Base-by-base conservation (phyloP, 371 early-diverging fungal genomes). In the Mortierella sp. region DNA sequence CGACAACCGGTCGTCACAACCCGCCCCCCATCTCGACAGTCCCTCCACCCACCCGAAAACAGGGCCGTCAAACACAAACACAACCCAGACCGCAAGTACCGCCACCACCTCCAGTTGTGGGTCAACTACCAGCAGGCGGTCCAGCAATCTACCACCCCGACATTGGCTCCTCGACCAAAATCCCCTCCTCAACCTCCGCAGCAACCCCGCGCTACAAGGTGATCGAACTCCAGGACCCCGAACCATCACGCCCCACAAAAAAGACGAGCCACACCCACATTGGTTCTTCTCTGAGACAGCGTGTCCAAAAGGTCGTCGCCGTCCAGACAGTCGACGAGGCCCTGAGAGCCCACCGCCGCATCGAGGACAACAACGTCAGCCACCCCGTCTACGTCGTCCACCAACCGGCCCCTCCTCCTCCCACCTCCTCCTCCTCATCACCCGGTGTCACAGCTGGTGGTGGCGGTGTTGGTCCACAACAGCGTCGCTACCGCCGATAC, bases 361-460 rank as follows among this genome's bases (percentile, higher is more conserved):
- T 68, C n/a, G 71, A 77, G 24, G 77, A 77, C 43, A 77, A 77
- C 63, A 66, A 73, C 6, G 75, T 61, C 4, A 74, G 65, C 50
- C 66, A 82, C 58, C 82, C 82, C 2, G 58, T 74, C 14, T 82
- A 82, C 69, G 43, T 77, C 6, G 29, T 26, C 34, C 70, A 70
- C 1, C 66, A 71, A 14, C 41, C 26, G 24, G 29, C 40, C 14
- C 45, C 61, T 9, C 9, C 61, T n/a, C n/a, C n/a, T n/a, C n/a
- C n/a, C n/a, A n/a, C n/a, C n/a, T n/a, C n/a, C n/a, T n/a, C n/a
- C n/a, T n/a, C n/a, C n/a, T n/a, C n/a, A n/a, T n/a, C n/a, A n/a
- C n/a, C n/a, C n/a, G n/a, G n/a, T n/a, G n/a, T n/a, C n/a, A n/a
- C n/a, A n/a, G n/a, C n/a, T n/a, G n/a, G n/a, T n/a, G n/a, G n/a